These are phyloP conservation scores for Salvia splendens DNA, from an alignment of 257 asterid genomes.

Conservation along the genomic window DNA sequence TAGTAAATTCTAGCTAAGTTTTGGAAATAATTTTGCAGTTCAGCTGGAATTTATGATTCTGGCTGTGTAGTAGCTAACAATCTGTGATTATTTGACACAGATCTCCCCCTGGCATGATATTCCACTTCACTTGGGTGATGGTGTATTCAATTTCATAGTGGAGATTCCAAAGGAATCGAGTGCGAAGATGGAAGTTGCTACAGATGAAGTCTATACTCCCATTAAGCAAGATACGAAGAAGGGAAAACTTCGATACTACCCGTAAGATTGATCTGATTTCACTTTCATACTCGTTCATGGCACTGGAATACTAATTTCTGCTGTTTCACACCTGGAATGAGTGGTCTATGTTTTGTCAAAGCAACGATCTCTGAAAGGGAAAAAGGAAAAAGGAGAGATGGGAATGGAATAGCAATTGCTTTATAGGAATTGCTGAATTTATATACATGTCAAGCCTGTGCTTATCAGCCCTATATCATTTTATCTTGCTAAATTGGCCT, in stretches of 20 bases:
- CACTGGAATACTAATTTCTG: not conserved
- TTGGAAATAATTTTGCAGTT: not conserved
- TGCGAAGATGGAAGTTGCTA: slow-evolving; percentile 99
- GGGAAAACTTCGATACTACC: slow-evolving; percentile 93
- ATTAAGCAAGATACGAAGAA: slow-evolving; percentile 96
- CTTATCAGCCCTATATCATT: not conserved
- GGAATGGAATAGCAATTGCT: slow-evolving; percentile 7
- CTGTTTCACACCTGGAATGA: not conserved
- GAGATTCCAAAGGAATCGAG: slow-evolving; percentile 99
- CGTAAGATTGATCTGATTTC: slow-evolving; percentile 50
- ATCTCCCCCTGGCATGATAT: slow-evolving; percentile 98
- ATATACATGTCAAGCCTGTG: no score
- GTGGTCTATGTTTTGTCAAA: not conserved
- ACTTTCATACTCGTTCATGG: not conserved
- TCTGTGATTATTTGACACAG: slow-evolving; percentile 45
- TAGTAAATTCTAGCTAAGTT: not conserved
- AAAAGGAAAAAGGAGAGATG: not conserved
- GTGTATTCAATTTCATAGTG: slow-evolving; percentile 76
- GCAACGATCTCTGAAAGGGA: not conserved
- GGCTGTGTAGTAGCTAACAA: slow-evolving; percentile 9
- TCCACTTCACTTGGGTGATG: slow-evolving; percentile 82
- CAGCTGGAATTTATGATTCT: not conserved
- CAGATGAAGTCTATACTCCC: slow-evolving; percentile 90
- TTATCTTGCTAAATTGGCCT: slow-evolving; percentile 9
- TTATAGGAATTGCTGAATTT: no score